These are phyloP conservation scores for Fusarium tanahbumbuense DNA, from an alignment of 2,329 filamentous ascomycete species.

Conservation along the genomic window DNA sequence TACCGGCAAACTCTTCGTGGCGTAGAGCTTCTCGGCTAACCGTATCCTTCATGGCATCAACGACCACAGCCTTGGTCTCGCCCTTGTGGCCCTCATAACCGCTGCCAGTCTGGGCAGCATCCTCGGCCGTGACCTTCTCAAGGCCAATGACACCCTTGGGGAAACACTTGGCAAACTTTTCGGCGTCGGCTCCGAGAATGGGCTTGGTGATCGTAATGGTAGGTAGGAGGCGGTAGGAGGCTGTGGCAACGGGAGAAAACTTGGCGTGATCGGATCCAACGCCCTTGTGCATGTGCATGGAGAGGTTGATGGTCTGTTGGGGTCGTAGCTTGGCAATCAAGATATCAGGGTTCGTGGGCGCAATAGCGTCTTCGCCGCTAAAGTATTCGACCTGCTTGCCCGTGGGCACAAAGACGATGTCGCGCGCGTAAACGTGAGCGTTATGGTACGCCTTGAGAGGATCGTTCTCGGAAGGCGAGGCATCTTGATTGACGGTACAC, in stretches of 20 bases:
- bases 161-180: slow-evolving; percentile 92
- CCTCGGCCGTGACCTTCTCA: slow-evolving; percentile 75
- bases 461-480: slow-evolving; percentile 78
- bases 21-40: slow-evolving; percentile 93
- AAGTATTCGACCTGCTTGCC: slow-evolving; percentile 80
- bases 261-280: slow-evolving; percentile 95
- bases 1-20: slow-evolving; percentile 92
- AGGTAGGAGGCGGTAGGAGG: slow-evolving; percentile 90
- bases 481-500: slow-evolving; percentile 83
- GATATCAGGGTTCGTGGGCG: slow-evolving; percentile 89
- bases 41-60: slow-evolving; percentile 91
- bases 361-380: slow-evolving; percentile 73
- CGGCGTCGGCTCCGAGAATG: slow-evolving; percentile 86
- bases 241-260: slow-evolving; percentile 95
- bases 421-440: slow-evolving; percentile 82
- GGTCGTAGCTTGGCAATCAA: slow-evolving; percentile 94
- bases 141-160: slow-evolving; percentile 87
- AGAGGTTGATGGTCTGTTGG: slow-evolving; percentile 85
- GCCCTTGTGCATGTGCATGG: slow-evolving; percentile 95
- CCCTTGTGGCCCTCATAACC: slow-evolving; percentile 81
- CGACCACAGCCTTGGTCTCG: slow-evolving; percentile 87
- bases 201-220: slow-evolving; percentile 85
- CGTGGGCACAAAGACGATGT: slow-evolving; percentile 80
- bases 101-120: slow-evolving; percentile 69
- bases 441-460: slow-evolving; percentile 87